phyloP scores from a whole-genome alignment of 176 grass and related monocot species.

The Oryza glumipatula region DNA sequence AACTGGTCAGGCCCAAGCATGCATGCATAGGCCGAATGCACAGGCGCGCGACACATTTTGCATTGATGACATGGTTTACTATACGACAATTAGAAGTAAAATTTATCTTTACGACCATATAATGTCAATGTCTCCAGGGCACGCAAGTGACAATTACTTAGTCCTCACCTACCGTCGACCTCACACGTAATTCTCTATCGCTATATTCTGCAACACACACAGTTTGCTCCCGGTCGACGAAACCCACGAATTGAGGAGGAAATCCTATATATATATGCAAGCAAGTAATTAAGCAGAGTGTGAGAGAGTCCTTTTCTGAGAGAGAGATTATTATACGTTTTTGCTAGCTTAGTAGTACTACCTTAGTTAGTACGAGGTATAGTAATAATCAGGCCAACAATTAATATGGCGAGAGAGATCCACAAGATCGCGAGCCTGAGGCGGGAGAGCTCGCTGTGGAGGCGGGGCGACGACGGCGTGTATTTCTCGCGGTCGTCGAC shows the following conservation, averaged over 20 bases:
- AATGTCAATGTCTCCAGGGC: too few species aligned
- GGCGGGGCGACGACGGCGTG: conserved; percentile 44
- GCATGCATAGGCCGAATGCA: not conserved
- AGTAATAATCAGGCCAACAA: too few species aligned
- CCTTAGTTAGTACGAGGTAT: too few species aligned
- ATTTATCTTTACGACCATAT: not conserved
- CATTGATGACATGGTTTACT: not conserved
- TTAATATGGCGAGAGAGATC: conserved; percentile 39
- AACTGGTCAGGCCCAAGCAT: not conserved
- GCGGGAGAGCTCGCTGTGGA: conserved; percentile 64
- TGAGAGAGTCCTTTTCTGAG: not conserved
- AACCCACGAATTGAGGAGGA: not conserved
- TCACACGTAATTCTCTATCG: not conserved
- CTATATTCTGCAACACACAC: not conserved
- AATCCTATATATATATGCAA: not conserved
- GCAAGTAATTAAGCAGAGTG: not conserved
- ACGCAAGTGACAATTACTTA: too few species aligned
- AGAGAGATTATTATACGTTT: too few species aligned
- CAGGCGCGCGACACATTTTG: not conserved
- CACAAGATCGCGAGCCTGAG: conserved; percentile 56
- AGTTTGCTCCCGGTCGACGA: not conserved
- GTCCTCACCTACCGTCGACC: not conserved
- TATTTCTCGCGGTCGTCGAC: conserved; percentile 47
- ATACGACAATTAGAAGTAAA: not conserved
- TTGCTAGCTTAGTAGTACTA: too few species aligned